These are phyloP conservation scores for Catharanthus roseus DNA, from an alignment of 257 asterid species.

Conservation along the genomic window DNA sequence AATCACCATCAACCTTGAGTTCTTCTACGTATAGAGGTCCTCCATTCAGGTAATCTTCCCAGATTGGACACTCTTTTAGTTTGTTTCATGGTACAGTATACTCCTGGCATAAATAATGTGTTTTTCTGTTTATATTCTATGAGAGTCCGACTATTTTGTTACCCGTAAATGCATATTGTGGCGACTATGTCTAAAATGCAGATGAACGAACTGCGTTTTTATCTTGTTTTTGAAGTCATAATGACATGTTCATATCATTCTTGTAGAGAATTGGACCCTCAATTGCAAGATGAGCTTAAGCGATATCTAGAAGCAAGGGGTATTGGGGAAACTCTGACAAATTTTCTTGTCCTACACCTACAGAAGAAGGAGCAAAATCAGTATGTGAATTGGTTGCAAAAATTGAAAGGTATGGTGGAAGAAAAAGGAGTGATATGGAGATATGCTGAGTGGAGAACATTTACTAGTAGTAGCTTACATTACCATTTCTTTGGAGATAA, in stretches of 20 bases:
- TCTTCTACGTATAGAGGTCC: conserved; percentile 57
- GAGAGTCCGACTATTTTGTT: neutral
- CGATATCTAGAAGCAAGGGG: conserved; percentile 68
- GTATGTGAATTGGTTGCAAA: conserved; percentile 74
- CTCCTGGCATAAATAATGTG: too few relatives aligned
- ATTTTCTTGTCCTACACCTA: conserved; percentile 55
- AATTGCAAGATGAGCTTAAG: conserved; percentile 54
- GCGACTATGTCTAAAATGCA: neutral
- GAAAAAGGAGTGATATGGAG: conserved; percentile 20
- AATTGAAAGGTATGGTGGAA: conserved; percentile 40
- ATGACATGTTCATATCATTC: conserved; percentile 10
- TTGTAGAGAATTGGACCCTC: conserved; percentile 59
- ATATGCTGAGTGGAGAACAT: neutral
- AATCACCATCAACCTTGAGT: conserved; percentile 33
- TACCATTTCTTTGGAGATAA: neutral
- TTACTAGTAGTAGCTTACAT: too few relatives aligned
- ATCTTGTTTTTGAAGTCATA: conserved; percentile 3
- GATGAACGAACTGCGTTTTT: neutral
- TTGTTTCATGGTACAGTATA: neutral
- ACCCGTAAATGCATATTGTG: neutral
- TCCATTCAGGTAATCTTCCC: conserved; percentile 50
- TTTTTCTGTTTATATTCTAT: neutral
- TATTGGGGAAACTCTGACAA: conserved; percentile 45
- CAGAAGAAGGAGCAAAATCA: conserved; percentile 79
- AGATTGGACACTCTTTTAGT: neutral